phyloP scores from a whole-genome alignment of 805 yeast genomes.

The Saturnispora sekii region DNA sequence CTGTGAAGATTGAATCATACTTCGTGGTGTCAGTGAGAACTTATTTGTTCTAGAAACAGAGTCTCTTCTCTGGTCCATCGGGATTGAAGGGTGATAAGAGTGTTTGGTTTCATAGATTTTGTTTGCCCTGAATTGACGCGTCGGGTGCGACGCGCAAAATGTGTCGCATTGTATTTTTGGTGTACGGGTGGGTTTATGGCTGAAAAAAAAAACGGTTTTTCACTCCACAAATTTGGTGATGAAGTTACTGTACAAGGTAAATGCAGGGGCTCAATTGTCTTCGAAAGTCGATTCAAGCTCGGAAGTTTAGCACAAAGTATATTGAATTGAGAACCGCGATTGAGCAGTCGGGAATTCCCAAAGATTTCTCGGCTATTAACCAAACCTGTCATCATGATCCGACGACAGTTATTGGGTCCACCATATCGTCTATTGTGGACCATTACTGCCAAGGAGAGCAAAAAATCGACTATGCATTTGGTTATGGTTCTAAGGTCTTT shows the following conservation, averaged over 20 bases:
- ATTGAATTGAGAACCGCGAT: too few relatives aligned
- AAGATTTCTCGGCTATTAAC: neutral
- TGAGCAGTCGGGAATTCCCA: neutral
- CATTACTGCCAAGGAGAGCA: neutral
- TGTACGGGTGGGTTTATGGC: too few relatives aligned
- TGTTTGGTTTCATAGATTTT: neutral
- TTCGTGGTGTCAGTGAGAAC: constrained; percentile 8
- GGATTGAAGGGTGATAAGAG: neutral
- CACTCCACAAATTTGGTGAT: too few relatives aligned
- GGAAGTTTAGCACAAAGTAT: too few relatives aligned
- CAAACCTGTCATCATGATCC: constrained; percentile 7
- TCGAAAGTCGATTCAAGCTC: too few relatives aligned
- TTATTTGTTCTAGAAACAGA: constrained; percentile 5
- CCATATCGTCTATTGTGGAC: neutral
- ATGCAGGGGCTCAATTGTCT: too few relatives aligned
- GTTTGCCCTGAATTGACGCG: neutral
- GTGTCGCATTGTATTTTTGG: too few relatives aligned
- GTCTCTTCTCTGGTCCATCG: constrained; percentile 1
- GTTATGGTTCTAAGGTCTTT: constrained; percentile 93
- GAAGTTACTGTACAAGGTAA: too few relatives aligned
- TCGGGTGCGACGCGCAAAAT: too few relatives aligned
- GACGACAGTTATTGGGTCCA: neutral
- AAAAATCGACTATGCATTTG: constrained; percentile 56
- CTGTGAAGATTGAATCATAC: too few relatives aligned
- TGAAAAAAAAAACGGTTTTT: too few relatives aligned